These are phyloP conservation scores for Aspergillus spinulosporus DNA, from an alignment of 2,329 filamentous ascomycete species.

Conservation along the genomic window DNA sequence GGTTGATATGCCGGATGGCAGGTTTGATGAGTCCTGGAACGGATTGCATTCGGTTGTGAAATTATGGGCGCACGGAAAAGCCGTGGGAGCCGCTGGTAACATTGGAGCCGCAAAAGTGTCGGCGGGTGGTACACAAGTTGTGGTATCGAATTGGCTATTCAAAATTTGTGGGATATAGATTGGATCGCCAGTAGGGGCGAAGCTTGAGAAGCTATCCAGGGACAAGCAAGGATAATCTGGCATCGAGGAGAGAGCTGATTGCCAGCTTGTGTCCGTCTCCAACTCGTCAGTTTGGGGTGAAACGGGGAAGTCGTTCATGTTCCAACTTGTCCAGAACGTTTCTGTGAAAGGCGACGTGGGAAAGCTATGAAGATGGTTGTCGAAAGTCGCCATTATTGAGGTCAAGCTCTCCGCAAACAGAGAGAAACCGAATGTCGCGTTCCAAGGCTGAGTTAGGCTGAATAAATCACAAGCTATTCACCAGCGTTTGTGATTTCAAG, in stretches of 20 bases:
- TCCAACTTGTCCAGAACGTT: conserved; percentile 8
- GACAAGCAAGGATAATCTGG: conserved; percentile 3
- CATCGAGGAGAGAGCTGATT: not conserved
- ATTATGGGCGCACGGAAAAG: not conserved
- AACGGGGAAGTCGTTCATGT: not conserved
- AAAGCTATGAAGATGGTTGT: not conserved
- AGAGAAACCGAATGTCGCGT: not conserved
- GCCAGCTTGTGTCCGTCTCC: conserved; percentile 2
- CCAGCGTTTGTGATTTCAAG: not conserved
- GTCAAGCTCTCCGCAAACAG: not conserved
- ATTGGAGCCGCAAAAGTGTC: not conserved
- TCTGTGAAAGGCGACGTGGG: not conserved
- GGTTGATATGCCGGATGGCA: not conserved
- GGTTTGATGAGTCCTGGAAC: not conserved
- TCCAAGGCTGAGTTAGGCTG: not conserved
- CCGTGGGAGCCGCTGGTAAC: not conserved
- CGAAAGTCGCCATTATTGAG: conserved; percentile 6
- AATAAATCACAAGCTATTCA: not conserved
- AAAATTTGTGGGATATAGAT: not conserved
- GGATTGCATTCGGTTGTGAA: not conserved
- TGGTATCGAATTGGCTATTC: not conserved
- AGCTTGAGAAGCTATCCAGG: conserved; percentile 1
- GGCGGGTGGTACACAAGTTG: not conserved
- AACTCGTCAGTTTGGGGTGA: not conserved
- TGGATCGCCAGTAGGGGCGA: not conserved